Base-by-base conservation (phyloP, 805 yeast genomes). In the Blastobotrys parvus region DNA sequence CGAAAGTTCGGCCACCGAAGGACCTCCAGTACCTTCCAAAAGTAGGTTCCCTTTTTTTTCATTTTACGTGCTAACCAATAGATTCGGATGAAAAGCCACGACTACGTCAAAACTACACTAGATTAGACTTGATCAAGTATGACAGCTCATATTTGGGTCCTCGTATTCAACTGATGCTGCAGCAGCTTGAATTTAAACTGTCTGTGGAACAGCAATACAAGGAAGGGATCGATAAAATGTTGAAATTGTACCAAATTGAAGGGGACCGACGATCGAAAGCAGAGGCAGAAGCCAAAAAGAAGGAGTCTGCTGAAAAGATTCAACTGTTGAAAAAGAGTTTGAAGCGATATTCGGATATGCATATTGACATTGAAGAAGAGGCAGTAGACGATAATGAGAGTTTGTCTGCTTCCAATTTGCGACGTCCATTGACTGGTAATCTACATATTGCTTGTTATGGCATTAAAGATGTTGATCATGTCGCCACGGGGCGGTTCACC, bases 101-200 rank as follows among this genome's bases (percentile, higher is more conserved):
- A 45, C n/a, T n/a, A n/a, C 47, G 57, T 43, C 55, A 53, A 8
- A 55, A 54, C 41, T 55, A 35, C 44, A 56, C 64, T 30, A 56
- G 65, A 25, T 54, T 64, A 25, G 98, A 92, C 60, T 70, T 92
- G 44, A 73, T 87, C 59, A 88, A 88, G 55, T 88, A 87, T 58
- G 97, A 92, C 56, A 85, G 95, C 54, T 96, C 97, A 0, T 85
- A 94, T 0, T 68, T 92, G 52, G 96, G 97, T 8, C 96, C 92
- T 55, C 77, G 92, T 49, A 92, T 92, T 57, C 96, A 87, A 63
- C 80, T 85, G 55, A 89, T 92, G 97, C 73, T 90, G 43, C 97
- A 89, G 64, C 94, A 88, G 62, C 71, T 92, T 46, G 95, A 89
- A 59, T 88, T 90, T 62, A 92, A 92, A 63, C 71, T 90, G 37